Base-by-base conservation (phyloP, 106 monocot species). In the Allium cepa region DNA sequence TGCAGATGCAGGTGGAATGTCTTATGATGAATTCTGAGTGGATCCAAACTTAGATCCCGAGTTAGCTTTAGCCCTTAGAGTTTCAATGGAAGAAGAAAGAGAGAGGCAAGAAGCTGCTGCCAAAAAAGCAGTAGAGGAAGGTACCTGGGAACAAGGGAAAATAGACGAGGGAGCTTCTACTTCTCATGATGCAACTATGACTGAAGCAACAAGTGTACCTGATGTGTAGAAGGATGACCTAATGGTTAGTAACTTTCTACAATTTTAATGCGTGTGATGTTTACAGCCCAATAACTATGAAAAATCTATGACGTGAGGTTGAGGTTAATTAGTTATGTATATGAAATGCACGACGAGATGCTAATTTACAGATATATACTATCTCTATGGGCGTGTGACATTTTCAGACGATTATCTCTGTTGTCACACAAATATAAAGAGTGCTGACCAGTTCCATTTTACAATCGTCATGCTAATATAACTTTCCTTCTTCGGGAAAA, bases 1-100 rank as follows among this genome's bases (percentile, higher is more conserved):
- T 15, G 96, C 89, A 56, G 86, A 89, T 9, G 88, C 88, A 52
- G 88, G 91, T 84, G 86, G 91, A 7, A 75, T 85, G 83, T 56
- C 78, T 69, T 87, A 86, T 7, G 92, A 80, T 87, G 97, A 99
- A 71, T 99, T 99, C 79, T 92, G 89, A 56, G 97, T 99, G 22
- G 97, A 99, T 73, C 97, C 97, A 15, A 99, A 99, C 69, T 63
- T 90, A 68, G 97, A 99, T 78, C 97, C 97, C 15, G 97, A 99
- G 71, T 73, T 99, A 71, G 97, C 97, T 60, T 87, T 99, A 72
- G 97, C 97, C 9, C 84, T 99, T 68, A 73, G 97, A 71, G 84
- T 99, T 74, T 99, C 97, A 53, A 99, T 99, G 97, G 97, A 99
- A 78, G 97, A 99, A 59, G 97, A 99, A 72, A 83, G 97, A 56